These are phyloP conservation scores for Luffa aegyptiaca DNA, from an alignment of 306 rosid species.

Conservation along the genomic window DNA sequence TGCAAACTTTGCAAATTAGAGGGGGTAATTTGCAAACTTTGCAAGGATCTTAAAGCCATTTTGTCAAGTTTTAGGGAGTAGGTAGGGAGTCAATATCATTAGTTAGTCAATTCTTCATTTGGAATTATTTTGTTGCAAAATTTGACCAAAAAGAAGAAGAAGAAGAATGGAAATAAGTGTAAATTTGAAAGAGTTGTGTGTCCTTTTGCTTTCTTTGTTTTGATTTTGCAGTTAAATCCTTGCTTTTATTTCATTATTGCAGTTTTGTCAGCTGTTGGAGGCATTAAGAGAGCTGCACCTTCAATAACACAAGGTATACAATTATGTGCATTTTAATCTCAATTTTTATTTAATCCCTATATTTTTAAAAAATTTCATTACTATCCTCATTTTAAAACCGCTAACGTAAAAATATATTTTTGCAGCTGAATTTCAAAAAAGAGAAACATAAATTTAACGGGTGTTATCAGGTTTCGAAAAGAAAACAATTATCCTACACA, in stretches of 20 bases:
- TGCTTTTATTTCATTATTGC: neutral
- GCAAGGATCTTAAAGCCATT: neutral
- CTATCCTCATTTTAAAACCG: too few relatives aligned
- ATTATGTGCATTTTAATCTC: neutral
- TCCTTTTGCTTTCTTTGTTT: neutral
- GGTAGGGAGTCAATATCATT: neutral
- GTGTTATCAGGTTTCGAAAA: too few relatives aligned
- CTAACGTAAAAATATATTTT: too few relatives aligned
- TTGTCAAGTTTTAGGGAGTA: neutral
- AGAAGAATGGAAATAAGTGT: neutral
- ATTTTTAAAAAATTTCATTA: too few relatives aligned
- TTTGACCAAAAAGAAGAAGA: neutral
- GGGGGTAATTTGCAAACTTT: conserved; percentile 5
- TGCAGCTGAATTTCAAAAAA: too few relatives aligned
- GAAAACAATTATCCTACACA: too few relatives aligned
- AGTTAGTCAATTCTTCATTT: neutral
- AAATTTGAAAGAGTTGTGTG: neutral
- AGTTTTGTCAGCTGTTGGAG: conserved; percentile 17
- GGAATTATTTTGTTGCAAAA: neutral
- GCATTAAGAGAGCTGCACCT: neutral
- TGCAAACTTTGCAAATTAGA: neutral
- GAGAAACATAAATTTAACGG: too few relatives aligned
- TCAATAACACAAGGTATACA: conserved; percentile 12
- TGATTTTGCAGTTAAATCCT: neutral
- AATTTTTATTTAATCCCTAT: neutral